phyloP scores from a whole-genome alignment of 148 eudicot genomes.

The Rhododendron vialii region DNA sequence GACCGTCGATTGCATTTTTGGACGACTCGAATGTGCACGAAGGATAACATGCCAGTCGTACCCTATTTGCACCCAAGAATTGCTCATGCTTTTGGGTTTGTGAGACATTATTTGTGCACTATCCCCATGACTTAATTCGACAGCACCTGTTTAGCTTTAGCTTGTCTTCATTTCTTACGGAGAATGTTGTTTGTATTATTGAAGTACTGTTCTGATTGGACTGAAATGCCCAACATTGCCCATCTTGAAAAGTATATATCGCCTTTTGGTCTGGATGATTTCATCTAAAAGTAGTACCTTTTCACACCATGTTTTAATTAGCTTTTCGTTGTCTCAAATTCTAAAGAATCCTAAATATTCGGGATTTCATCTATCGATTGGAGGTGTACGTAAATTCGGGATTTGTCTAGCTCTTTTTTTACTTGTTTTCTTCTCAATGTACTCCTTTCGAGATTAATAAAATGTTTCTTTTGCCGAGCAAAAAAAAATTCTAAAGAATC shows the following conservation, averaged over 20 bases:
- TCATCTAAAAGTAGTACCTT: background rate
- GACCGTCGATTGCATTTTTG: no score
- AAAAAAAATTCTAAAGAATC: background rate
- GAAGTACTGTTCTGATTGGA: background rate
- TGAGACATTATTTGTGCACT: background rate
- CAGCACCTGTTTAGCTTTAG: background rate
- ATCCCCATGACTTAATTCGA: background rate
- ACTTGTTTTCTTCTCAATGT: no score
- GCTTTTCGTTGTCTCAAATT: background rate
- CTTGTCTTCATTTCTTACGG: background rate
- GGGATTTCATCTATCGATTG: no score
- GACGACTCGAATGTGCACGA: no score
- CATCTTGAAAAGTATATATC: background rate
- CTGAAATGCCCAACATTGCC: background rate
- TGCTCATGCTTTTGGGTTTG: background rate
- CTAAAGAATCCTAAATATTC: background rate
- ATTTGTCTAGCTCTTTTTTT: no score
- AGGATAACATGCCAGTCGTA: no score
- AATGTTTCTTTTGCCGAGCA: no score
- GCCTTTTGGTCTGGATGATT: background rate
- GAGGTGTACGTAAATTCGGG: no score
- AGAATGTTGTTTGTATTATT: background rate
- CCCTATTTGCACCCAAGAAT: no score
- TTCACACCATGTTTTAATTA: no score
- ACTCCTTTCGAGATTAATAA: no score